phyloP scores from a whole-genome alignment of 2,329 filamentous ascomycete species.

The Colletotrichum magnum region DNA sequence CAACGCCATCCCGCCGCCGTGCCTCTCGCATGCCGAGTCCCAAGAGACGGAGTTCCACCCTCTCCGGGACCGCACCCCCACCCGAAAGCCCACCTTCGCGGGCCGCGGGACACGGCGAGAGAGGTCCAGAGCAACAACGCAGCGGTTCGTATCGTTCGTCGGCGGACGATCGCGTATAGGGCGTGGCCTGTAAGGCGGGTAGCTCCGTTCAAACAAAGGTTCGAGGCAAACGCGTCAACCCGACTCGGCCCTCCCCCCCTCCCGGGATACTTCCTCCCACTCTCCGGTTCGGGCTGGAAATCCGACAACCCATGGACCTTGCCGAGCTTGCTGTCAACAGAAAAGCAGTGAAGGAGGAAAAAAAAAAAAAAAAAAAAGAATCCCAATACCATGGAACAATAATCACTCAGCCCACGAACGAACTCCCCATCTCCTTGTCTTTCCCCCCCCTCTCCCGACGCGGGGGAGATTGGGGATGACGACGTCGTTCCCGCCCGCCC shows the following conservation, averaged over 20 bases:
- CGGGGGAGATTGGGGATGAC: neutral
- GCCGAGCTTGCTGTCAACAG: too few species aligned
- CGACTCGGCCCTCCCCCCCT: neutral
- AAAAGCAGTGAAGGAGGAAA: too few species aligned
- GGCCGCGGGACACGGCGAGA: neutral
- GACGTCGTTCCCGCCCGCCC: neutral
- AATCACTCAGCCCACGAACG: neutral
- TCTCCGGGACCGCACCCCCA: neutral
- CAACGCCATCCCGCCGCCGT: neutral
- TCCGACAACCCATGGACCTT: neutral
- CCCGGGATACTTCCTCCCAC: slow-evolving; percentile 15
- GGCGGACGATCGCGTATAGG: too few species aligned
- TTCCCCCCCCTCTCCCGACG: neutral
- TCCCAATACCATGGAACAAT: neutral
- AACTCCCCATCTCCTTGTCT: neutral
- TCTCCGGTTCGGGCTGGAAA: slow-evolving; percentile 18
- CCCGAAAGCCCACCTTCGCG: neutral
- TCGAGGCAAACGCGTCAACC: neutral
- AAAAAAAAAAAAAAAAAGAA: neutral
- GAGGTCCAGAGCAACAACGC: too few species aligned
- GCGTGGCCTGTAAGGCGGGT: too few species aligned
- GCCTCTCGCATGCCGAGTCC: neutral
- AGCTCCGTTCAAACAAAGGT: too few species aligned
- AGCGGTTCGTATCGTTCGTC: too few species aligned
- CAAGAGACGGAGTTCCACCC: slow-evolving; percentile 4